Conservation (phyloP, 495 filamentous ascomycete genomes). For the Neurospora sp. region DNA sequence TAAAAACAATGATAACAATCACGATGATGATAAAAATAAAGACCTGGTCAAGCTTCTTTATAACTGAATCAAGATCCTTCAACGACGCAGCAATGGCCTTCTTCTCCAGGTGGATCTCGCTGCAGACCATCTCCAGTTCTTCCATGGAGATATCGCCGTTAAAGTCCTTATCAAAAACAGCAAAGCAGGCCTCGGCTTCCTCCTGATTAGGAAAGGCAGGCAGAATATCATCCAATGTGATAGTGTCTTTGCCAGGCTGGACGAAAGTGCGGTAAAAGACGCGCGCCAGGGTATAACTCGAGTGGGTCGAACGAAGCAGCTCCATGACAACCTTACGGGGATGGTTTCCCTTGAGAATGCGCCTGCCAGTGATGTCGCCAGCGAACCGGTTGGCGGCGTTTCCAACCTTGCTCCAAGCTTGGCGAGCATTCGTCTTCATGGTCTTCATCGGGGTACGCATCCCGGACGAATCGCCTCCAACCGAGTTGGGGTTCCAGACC, state of each 20-base stretch:
- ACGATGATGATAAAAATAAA: conserved; percentile 77
- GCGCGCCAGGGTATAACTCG: conserved; percentile 80
- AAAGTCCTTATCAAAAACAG: conserved; percentile 92
- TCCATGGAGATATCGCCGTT: conserved; percentile 97
- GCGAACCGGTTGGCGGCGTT: conserved; percentile 81
- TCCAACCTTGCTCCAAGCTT: conserved; percentile 70
- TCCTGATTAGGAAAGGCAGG: conserved; percentile 75
- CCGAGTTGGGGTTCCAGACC: conserved; percentile 30
- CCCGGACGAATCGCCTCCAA: conserved; percentile 37
- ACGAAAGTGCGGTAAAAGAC: conserved; percentile 89
- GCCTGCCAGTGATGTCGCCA: conserved; percentile 85
- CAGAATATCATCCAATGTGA: conserved; percentile 66
- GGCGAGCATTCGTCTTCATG: conserved; percentile 59
- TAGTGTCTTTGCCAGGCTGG: conserved; percentile 60
- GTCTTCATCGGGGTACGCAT: conserved; percentile 61
- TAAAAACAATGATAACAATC: conserved; percentile 72
- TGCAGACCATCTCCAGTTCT: conserved; percentile 85
- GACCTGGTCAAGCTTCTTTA: conserved; percentile 80
- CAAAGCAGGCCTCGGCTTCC: conserved; percentile 84
- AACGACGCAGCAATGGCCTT: conserved; percentile 90
- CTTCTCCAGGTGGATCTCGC: conserved; percentile 88
- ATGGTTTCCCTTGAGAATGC: conserved; percentile 63
- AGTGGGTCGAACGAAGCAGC: conserved; percentile 58
- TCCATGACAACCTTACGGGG: conserved; percentile 78
- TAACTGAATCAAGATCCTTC: conserved; percentile 91